Conservation (phyloP, 208 protist genomes). For the Leishmania martiniquensis region DNA sequence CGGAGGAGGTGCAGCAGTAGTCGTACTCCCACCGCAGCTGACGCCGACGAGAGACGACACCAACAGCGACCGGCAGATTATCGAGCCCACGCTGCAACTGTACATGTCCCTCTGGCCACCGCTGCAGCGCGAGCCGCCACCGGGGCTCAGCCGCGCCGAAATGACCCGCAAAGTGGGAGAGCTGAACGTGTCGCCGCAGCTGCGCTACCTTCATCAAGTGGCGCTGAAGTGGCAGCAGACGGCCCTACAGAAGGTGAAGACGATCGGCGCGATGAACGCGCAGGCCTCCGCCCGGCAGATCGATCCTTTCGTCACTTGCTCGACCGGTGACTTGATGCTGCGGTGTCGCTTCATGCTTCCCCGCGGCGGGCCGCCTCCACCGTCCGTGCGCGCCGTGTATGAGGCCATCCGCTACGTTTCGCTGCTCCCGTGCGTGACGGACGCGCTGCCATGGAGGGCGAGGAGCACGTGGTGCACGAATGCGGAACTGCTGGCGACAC, state of each 20-base stretch:
- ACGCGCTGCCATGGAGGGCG: constrained; percentile 65
- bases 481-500: constrained; percentile 64
- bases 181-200: constrained; percentile 60
- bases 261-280: constrained; percentile 61
- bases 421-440: constrained; percentile 60
- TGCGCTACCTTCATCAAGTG: constrained; percentile 66
- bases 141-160: constrained; percentile 30
- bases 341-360: constrained; percentile 75
- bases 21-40: background rate
- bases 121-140: constrained; percentile 49
- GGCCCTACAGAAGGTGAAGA: constrained; percentile 41
- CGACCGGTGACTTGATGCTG: constrained; percentile 72
- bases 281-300: constrained; percentile 55
- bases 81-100: constrained; percentile 63
- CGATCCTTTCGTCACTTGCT: constrained; percentile 77
- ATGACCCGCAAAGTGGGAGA: constrained; percentile 39
- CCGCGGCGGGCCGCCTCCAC: constrained; percentile 63
- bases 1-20: too few species aligned
- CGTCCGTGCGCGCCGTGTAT: constrained; percentile 52
- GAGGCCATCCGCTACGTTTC: constrained; percentile 86
- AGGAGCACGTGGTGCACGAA: constrained; percentile 83
- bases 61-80: constrained; percentile 5
- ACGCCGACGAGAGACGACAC: background rate
- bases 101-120: constrained; percentile 86
- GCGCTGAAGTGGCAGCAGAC: constrained; percentile 61